Evolutionary conservation across 2,329 filamentous ascomycete genomes (phyloP).

Genomic region (Fusarium sp.): DNA sequence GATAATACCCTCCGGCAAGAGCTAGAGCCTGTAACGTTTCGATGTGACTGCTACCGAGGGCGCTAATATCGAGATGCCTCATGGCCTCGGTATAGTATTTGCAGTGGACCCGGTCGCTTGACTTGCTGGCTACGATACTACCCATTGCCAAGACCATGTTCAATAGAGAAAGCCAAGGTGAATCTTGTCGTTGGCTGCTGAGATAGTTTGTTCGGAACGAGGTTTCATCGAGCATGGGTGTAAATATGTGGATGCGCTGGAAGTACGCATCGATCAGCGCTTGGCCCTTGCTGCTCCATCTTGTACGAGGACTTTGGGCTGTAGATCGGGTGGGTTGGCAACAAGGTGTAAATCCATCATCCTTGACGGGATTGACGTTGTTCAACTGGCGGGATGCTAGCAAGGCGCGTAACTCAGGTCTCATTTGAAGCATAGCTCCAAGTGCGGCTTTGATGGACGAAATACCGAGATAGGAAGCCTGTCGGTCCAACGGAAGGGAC

Average conservation of each 20-base stretch:
- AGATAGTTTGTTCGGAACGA: slow-evolving; percentile 9
- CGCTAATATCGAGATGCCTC: slow-evolving; percentile 5
- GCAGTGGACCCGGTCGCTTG: slow-evolving; percentile 5
- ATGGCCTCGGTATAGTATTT: slow-evolving; percentile 14
- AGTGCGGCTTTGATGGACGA: slow-evolving; percentile 16
- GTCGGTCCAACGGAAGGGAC: slow-evolving; percentile 12
- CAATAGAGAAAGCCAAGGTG: slow-evolving; percentile 9
- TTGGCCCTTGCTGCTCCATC: slow-evolving; percentile 9
- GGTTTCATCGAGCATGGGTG: slow-evolving; percentile 9
- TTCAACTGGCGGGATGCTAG: slow-evolving; percentile 7
- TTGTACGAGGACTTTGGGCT: background rate
- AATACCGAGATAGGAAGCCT: slow-evolving; percentile 15
- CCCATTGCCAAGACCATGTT: slow-evolving; percentile 20
- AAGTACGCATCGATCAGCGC: slow-evolving; percentile 14
- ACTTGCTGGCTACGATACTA: slow-evolving; percentile 9
- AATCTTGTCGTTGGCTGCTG: background rate
- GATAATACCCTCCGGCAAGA: slow-evolving; percentile 7
- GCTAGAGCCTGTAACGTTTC: slow-evolving; percentile 15
- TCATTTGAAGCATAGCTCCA: slow-evolving; percentile 15
- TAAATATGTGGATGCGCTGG: slow-evolving; percentile 14
- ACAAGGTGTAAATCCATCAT: background rate
- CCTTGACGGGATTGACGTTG: background rate
- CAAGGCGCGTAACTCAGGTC: slow-evolving; percentile 5
- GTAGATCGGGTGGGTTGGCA: background rate
- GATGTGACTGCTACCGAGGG: slow-evolving; percentile 11